Evolutionary conservation across 129 eudicot species (phyloP).

Genomic region (Flaveria trinervia): DNA sequence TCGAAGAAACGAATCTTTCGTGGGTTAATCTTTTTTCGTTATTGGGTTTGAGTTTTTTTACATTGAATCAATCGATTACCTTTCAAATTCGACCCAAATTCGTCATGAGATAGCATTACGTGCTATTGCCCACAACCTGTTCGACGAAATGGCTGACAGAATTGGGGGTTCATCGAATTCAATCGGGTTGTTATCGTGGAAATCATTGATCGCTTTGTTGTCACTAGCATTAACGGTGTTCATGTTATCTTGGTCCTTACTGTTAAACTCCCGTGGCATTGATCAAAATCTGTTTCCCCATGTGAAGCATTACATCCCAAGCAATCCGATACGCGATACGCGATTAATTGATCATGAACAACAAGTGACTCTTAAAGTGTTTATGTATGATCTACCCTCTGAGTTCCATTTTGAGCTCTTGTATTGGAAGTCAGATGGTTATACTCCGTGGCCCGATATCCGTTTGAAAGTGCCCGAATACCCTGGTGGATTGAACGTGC

Average conservation of each 20-base stretch:
- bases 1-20: neutral
- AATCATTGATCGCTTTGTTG: constrained; percentile 55
- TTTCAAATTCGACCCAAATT: neutral
- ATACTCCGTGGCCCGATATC: constrained; percentile 71
- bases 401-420: constrained; percentile 77
- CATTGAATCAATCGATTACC: neutral
- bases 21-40: neutral
- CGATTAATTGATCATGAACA: constrained; percentile 25
- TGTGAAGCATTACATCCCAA: constrained; percentile 39
- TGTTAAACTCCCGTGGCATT: constrained; percentile 47
- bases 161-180: constrained; percentile 30
- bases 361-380: constrained; percentile 55
- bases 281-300: constrained; percentile 49
- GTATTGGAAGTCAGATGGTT: constrained; percentile 61
- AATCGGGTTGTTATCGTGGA: constrained; percentile 46
- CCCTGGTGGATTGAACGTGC: constrained; percentile 88
- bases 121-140: constrained; percentile 20
- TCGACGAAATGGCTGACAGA: constrained; percentile 49
- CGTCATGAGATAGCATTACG: constrained; percentile 10
- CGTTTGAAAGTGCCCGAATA: constrained; percentile 53
- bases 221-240: constrained; percentile 50
- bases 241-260: constrained; percentile 57
- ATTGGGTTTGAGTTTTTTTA: neutral
- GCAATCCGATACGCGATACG: constrained; percentile 1
- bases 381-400: constrained; percentile 87